phyloP scores from a whole-genome alignment of 192 early-diverging fungal species.

The Rhizoclosmatium globosum region DNA sequence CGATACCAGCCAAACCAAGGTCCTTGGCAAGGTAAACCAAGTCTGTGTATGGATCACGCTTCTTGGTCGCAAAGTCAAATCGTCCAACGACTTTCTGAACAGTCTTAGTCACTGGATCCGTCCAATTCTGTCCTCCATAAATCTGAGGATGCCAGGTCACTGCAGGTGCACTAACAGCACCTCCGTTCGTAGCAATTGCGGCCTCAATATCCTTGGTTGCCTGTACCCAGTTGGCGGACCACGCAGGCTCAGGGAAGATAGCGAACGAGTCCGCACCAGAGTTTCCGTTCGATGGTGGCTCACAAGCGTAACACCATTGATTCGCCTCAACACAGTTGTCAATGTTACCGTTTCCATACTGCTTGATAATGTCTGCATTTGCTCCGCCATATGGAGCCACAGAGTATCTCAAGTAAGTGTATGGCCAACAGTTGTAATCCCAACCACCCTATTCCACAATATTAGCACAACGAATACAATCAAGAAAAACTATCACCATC shows the following conservation, averaged over 20 bases:
- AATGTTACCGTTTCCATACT: constrained; percentile 22
- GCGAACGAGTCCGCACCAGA: constrained; percentile 10
- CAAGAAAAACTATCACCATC: neutral
- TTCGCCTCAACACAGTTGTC: constrained; percentile 9
- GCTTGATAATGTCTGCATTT: constrained; percentile 12
- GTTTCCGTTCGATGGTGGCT: constrained; percentile 25
- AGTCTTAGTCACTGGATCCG: neutral
- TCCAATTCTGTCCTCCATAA: neutral
- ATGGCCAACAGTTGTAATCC: constrained; percentile 8
- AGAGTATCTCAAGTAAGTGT: constrained; percentile 8
- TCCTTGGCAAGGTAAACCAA: constrained; percentile 28
- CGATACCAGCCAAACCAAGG: constrained; percentile 14
- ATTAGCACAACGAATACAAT: no score
- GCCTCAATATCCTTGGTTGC: constrained; percentile 6
- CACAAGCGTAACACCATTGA: constrained; percentile 26
- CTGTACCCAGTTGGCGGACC: constrained; percentile 6
- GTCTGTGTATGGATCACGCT: constrained; percentile 23
- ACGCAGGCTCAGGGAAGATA: constrained; percentile 27
- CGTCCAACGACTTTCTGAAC: neutral
- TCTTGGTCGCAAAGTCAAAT: neutral
- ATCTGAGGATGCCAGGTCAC: constrained; percentile 17
- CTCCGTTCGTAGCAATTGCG: neutral
- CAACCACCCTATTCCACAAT: neutral
- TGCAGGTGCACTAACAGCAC: neutral
- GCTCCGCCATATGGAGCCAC: constrained; percentile 5